Base-by-base conservation (phyloP, 202 grass and related monocot species). In the Schoenoplectus triqueter region DNA sequence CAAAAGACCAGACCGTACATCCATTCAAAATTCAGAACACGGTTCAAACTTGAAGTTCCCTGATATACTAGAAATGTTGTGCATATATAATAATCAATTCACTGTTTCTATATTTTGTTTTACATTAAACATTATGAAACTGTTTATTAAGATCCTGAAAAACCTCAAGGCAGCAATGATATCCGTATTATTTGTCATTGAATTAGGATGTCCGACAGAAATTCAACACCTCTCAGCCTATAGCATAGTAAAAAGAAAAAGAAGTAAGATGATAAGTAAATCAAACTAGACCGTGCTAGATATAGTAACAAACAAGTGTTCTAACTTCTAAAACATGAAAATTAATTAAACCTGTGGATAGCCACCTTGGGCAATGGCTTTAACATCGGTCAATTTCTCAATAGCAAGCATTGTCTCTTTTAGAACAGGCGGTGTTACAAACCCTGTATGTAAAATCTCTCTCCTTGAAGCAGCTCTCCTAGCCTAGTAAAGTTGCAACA, bases 131-230 rank as follows among this genome's bases (percentile, higher is more conserved):
- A 54, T 88, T 46, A 77, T 64, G 78, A 22, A 15, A 17, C n/a
- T 57, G 59, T 88, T 61, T 82, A 66, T 64, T 51, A 73, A 83
- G 76, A 63, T 83, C 39, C 45, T 66, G 69, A 80, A 81, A 89
- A 66, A 98, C 96, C 96, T 98, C 90, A 98, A 90, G 88, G 96
- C 93, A 60, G 93, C 91, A 82, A 95, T 90, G 69, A 89, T 81
- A 94, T 98, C 93, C 87, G 93, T 88, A 81, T 98, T 71, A 80
- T 49, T 91, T 80, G 63, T 84, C 96, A 95, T 89, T 47, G 63
- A 72, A 54, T 94, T 88, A 2, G 80, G 84, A 89, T 94, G 91
- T 21, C 96, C 93, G 71, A 94, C 90, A 68, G 93, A 99, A 79
- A 99, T 87, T 82, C 93, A 86, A 86, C 91, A 94, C 60, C 93